Conservation (phyloP, 257 asterid genomes). For the Solanum lycopersicoides region DNA sequence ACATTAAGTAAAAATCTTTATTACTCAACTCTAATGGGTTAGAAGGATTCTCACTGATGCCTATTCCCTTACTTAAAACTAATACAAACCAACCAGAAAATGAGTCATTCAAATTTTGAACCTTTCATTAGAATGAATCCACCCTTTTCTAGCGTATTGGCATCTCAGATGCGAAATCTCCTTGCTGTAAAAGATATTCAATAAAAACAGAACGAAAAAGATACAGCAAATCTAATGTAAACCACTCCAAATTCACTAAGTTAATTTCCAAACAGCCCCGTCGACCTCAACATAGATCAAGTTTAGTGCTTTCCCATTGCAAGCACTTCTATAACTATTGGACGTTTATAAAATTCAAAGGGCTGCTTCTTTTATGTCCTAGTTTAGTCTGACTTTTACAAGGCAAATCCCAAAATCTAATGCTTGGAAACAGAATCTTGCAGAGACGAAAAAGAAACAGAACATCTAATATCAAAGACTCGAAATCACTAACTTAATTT, state of each 20-base stretch:
- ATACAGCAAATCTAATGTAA: neutral
- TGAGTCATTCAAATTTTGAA: neutral
- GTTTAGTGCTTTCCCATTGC: neutral
- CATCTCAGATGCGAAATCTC: neutral
- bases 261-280: neutral
- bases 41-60: neutral
- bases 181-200: neutral
- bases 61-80: neutral
- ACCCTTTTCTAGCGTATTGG: neutral
- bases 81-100: neutral
- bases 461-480: neutral
- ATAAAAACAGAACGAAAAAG: neutral
- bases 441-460: neutral
- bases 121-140: neutral
- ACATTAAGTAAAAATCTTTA: neutral
- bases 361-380: neutral
- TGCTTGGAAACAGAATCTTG: neutral
- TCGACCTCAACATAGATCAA: neutral
- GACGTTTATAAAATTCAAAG: neutral
- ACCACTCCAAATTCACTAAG: neutral
- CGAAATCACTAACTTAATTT: neutral
- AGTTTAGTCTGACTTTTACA: neutral
- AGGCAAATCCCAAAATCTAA: neutral
- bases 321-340: neutral
- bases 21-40: neutral